Evolutionary conservation across 106 monocot genomes (phyloP), one percentile per base, ranked within the genome.

Genomic region (Platanthera guangdongensis): DNA sequence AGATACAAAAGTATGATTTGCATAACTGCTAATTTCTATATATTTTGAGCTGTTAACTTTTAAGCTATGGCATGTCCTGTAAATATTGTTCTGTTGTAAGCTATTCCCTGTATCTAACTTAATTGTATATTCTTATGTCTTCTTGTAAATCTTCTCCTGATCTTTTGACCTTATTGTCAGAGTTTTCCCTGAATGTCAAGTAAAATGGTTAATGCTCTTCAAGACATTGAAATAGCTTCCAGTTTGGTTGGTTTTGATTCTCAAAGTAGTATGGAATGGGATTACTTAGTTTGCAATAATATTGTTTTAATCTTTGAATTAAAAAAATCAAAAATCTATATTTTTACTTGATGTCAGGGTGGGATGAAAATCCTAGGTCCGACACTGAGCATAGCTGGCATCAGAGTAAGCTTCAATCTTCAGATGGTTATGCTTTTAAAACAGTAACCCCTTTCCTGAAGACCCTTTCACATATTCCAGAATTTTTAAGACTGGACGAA

Each of bases 171-270:
- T 62, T 62, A 30, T 30, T 10, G 30, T 18, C 5, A 25, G 9
- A 15, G 69, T 47, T 70, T 60, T 21, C 48, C 54, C 7, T 47
- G 18, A 32, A 71, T 46, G 52, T 77, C 55, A 97, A 94, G 91
- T 94, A 53, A 94, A 89, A 97, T 97, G 97, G 75, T 97, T 25
- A 91, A 97, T 77, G 94, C 91, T 59, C 89, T 97, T 69, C 97
- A 97, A 78, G 97, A 97, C 74, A 97, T 97, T 77, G 97, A 97
- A 88, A 94, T 97, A 55, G 91, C 97, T 74, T 94, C 97, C 6
- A 94, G 80, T 75, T 67, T 97, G 30, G 97, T 97, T 78, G 91
- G 91, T 70, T 97, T 97, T 88, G 94, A 91, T 77, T 25, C 25
- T 25, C 25, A 25, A 25, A 0, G 0, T 25, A 25, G 25, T 25